Evolutionary conservation across 331 rosid species (phyloP), one percentile per base, ranked within the genome.

Genomic region (Acacia concinna): DNA sequence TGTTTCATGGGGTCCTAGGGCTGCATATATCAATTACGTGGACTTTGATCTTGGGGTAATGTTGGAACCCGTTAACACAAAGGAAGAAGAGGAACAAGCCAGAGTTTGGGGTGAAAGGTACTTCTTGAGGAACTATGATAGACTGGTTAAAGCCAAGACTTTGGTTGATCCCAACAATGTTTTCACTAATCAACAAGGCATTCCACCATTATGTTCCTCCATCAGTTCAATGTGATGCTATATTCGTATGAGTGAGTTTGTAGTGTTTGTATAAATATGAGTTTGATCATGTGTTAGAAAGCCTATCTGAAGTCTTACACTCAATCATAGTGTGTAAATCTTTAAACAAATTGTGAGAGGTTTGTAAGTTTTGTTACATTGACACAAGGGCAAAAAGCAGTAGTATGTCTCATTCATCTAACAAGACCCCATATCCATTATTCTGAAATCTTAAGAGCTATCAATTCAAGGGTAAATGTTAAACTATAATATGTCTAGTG

Each of bases 21-120:
- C 93, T 73, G 94, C 97, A 68, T 93, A 88, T 46, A 59, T 88
- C 15, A 93, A 93, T 84, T 93, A 91, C 81, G 77, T 91, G 70
- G 97, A 92, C 79, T 88, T 92, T 78, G 96, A 92, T 44, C 86
- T 89, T 44, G 95, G 95, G 31, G 88, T 86, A 34, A 87, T 78
- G 85, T 34, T 75, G 87, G 41, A 69, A 44, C 4, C 25, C 80
- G 80, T 87, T 23, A 68, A 32, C 32, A 11, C 43, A 51, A 68
- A 38, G 37, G 37, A 69, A 71, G 83, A 75, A 44, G 88, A 71
- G 67, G 90, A 86, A 23, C 21, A 43, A 76, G 90, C 93, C 21
- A 89, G 88, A 80, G 67, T 38, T 75, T 92, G 97, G 95, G 97
- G 97, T 25, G 91, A 89, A 76, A 93, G 81, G 78, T 93, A 93